Conservation (phyloP, 371 early-diverging fungal genomes). For the Mortierella sp. region DNA sequence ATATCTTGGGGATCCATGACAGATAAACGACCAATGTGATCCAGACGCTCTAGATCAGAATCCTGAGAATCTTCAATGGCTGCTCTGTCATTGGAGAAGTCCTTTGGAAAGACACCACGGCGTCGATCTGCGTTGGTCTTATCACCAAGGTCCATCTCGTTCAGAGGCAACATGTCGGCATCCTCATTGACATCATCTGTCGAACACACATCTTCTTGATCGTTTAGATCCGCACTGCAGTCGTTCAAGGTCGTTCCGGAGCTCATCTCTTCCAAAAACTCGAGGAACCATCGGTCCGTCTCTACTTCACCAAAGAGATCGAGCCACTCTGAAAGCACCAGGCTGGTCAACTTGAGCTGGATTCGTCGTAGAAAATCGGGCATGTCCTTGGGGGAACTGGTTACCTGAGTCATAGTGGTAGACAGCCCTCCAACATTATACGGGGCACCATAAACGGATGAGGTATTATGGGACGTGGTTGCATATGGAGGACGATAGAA, state of each 20-base stretch:
- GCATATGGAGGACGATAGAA: conserved; percentile 47
- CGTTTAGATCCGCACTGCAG: neutral
- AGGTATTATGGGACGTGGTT: conserved; percentile 23
- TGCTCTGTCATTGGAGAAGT: no score
- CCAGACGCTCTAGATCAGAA: no score
- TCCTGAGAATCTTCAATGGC: no score
- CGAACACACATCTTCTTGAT: neutral
- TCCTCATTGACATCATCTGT: conserved; percentile 25
- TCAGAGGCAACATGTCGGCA: conserved; percentile 17
- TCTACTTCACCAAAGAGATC: conserved; percentile 50
- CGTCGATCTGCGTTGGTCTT: conserved; percentile 2
- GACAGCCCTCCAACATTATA: conserved; percentile 27
- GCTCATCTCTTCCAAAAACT: conserved; percentile 51
- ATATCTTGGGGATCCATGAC: no score
- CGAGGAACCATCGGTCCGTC: conserved; percentile 55
- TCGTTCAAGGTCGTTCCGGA: neutral
- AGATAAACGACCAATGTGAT: no score
- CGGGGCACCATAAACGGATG: conserved; percentile 26
- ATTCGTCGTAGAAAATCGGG: conserved; percentile 40
- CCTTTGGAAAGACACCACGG: no score
- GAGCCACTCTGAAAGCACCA: conserved; percentile 55
- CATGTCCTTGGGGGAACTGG: conserved; percentile 33
- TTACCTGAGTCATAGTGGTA: conserved; percentile 28
- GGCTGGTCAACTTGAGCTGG: conserved; percentile 50
- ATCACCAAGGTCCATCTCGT: conserved; percentile 34